These are phyloP conservation scores for Fusarium duplospermum DNA, from an alignment of 2,329 filamentous ascomycete species.

Conservation along the genomic window DNA sequence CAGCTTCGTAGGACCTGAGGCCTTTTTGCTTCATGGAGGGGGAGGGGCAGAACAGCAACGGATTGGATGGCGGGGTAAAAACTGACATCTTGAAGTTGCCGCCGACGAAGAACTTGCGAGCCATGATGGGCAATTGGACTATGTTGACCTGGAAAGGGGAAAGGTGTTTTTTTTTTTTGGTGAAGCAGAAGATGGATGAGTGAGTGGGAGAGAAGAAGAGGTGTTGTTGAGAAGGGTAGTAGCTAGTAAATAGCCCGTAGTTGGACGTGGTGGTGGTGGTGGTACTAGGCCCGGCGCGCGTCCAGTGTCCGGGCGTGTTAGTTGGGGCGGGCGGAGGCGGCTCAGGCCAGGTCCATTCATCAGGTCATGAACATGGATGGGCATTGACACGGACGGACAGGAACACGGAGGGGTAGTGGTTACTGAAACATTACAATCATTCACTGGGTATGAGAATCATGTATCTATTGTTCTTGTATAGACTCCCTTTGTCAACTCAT, in stretches of 20 bases:
- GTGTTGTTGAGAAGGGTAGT: slow-evolving; percentile 21
- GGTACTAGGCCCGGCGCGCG: background rate
- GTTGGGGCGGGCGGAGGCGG: slow-evolving; percentile 25
- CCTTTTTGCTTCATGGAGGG: slow-evolving; percentile 42
- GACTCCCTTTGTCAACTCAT: background rate
- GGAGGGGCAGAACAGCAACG: slow-evolving; percentile 26
- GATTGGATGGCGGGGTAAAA: slow-evolving; percentile 44
- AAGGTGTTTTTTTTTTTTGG: background rate
- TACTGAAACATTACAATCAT: background rate
- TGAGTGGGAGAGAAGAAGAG: slow-evolving; percentile 14
- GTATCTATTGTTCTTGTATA: background rate
- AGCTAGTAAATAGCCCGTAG: slow-evolving; percentile 27
- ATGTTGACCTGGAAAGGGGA: background rate
- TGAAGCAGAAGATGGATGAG: slow-evolving; percentile 14
- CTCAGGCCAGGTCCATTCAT: slow-evolving; percentile 26
- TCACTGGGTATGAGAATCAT: background rate
- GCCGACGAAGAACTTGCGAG: slow-evolving; percentile 96
- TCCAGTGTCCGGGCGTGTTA: slow-evolving; percentile 4
- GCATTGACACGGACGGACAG: slow-evolving; percentile 23
- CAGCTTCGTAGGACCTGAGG: slow-evolving; percentile 38
- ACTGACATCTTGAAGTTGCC: slow-evolving; percentile 99
- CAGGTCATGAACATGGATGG: slow-evolving; percentile 37
- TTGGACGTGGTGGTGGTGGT: slow-evolving; percentile 1
- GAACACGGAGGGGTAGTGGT: background rate
- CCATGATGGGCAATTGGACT: slow-evolving; percentile 72